Percentiles rank a stretch among this genome's conserved stretches.
Conservation (phyloP, 805 yeast genomes). For the Candida fluviatilis region DNA sequence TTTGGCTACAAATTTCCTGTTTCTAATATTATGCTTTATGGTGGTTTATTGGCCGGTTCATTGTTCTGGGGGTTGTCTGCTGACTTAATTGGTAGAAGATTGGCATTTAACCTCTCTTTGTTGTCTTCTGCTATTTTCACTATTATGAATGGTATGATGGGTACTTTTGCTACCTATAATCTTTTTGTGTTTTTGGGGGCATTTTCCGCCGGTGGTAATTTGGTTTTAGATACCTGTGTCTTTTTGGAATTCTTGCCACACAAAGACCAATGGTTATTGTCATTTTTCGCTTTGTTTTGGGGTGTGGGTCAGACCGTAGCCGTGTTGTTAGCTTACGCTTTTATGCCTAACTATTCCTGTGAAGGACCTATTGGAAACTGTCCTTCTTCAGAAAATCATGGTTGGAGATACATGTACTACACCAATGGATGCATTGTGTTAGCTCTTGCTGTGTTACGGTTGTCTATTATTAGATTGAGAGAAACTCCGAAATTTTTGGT, state of each 20-base stretch:
- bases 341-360: constrained; percentile 47
- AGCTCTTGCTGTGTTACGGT: constrained; percentile 28
- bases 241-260: constrained; percentile 24
- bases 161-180: constrained; percentile 21
- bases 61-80: constrained; percentile 53
- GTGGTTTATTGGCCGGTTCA: constrained; percentile 49
- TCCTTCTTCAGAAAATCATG: constrained; percentile 46
- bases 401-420: constrained; percentile 56
- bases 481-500: constrained; percentile 59
- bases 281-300: constrained; percentile 51
- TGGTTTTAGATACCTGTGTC: constrained; percentile 25
- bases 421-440: constrained; percentile 49
- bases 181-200: constrained; percentile 18
- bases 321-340: constrained; percentile 51
- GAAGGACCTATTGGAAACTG: constrained; percentile 42
- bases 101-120: constrained; percentile 40
- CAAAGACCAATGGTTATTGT: constrained; percentile 20
- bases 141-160: constrained; percentile 22
- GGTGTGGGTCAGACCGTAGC: constrained; percentile 57
- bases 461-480: constrained; percentile 31
- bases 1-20: constrained; percentile 42
- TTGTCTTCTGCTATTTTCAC: constrained; percentile 18
- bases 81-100: constrained; percentile 50
- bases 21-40: constrained; percentile 34
- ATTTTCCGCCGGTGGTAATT: constrained; percentile 25